These are phyloP conservation scores for Didymella glomerata DNA, from an alignment of 2,329 filamentous ascomycete genomes.

Conservation along the genomic window DNA sequence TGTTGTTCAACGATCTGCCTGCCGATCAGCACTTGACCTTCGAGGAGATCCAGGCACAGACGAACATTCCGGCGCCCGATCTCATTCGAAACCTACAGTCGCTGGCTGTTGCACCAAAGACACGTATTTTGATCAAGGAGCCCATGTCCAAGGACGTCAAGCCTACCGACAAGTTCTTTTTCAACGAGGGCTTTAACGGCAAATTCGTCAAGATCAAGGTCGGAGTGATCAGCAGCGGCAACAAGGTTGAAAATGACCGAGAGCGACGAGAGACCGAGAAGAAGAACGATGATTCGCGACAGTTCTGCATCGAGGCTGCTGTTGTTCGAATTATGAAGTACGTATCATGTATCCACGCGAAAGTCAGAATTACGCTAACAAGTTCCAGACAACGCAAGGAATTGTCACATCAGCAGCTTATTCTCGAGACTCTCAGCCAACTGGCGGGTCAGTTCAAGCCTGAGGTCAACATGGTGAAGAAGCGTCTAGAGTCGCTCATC, in stretches of 20 bases:
- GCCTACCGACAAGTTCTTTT: conserved; percentile 77
- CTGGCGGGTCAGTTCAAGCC: conserved; percentile 75
- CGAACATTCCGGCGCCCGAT: conserved; percentile 78
- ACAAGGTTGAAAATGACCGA: conserved; percentile 80
- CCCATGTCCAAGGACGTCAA: conserved; percentile 82
- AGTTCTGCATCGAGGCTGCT: conserved; percentile 76
- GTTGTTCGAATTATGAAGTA: conserved; percentile 89
- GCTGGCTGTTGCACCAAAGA: conserved; percentile 83
- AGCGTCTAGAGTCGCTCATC: conserved; percentile 80
- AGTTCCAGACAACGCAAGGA: conserved; percentile 73
- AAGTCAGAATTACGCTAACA: conserved; percentile 26
- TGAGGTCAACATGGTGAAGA: conserved; percentile 80
- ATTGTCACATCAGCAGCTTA: conserved; percentile 72
- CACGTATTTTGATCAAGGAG: conserved; percentile 79
- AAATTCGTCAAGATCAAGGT: conserved; percentile 89
- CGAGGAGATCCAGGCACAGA: conserved; percentile 83
- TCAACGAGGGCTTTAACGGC: conserved; percentile 83
- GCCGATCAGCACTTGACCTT: conserved; percentile 62
- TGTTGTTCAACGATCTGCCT: conserved; percentile 85
- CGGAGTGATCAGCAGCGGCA: conserved; percentile 79
- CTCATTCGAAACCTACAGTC: conserved; percentile 81
- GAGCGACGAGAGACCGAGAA: conserved; percentile 75
- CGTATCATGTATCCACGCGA: conserved; percentile 43
- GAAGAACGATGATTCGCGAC: conserved; percentile 76
- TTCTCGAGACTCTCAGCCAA: conserved; percentile 76